These are phyloP conservation scores for Myriosclerotinia duriaeana DNA, from an alignment of 2,329 filamentous ascomycete genomes.

Conservation along the genomic window DNA sequence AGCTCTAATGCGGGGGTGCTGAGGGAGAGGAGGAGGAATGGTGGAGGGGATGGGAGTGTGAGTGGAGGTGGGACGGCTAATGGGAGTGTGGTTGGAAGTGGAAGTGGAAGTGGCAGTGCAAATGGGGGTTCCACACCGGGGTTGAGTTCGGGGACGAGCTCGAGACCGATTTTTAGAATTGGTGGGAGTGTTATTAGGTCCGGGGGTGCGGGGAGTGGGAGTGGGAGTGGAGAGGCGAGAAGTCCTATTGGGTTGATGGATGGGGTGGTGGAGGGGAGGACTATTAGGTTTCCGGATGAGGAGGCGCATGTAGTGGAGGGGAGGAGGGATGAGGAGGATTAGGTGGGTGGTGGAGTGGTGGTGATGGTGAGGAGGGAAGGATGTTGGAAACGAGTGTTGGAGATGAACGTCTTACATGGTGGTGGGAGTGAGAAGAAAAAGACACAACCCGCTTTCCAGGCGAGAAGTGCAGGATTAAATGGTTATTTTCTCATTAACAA, in stretches of 20 bases:
- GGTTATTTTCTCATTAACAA: background rate
- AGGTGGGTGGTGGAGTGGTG: background rate
- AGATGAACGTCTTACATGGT: background rate
- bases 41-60: background rate
- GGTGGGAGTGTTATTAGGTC: slow-evolving; percentile 42
- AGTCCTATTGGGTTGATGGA: background rate
- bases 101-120: too few species aligned
- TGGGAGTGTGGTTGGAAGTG: slow-evolving; percentile 2
- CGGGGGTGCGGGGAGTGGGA: background rate
- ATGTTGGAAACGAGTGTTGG: background rate
- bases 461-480: background rate
- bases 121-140: background rate
- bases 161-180: slow-evolving; percentile 43
- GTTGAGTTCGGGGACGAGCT: slow-evolving; percentile 15
- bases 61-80: background rate
- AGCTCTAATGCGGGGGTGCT: background rate
- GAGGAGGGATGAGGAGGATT: slow-evolving; percentile 6
- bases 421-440: background rate
- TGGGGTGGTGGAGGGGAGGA: slow-evolving; percentile 36
- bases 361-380: too few species aligned
- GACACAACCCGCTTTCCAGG: too few species aligned
- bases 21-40: slow-evolving; percentile 8
- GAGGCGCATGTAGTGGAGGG: slow-evolving; percentile 8
- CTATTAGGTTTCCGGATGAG: slow-evolving; percentile 50
- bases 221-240: too few species aligned